A percentile compares a stretch with the other conserved stretches of the same genome.
Conservation (phyloP, 805 yeast species). For the Grigorovia transvaalensis region DNA sequence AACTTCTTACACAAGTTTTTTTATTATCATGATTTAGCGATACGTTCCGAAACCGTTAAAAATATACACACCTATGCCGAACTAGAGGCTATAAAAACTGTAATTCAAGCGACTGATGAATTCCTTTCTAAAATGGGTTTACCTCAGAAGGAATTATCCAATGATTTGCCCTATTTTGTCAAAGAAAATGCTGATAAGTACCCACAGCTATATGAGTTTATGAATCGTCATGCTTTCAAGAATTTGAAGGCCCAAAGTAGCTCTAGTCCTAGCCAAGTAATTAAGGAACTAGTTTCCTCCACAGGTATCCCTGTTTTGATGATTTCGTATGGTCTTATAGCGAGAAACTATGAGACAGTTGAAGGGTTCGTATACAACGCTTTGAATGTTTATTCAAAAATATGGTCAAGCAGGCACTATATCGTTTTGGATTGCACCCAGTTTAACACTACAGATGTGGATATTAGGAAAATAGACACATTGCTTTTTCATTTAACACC, state of each 20-base stretch:
- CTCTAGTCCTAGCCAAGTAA: constrained; percentile 25
- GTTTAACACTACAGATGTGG: constrained; percentile 24
- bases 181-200: constrained; percentile 40
- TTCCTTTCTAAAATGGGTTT: constrained; percentile 42
- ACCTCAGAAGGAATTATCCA: constrained; percentile 43
- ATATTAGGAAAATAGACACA: constrained; percentile 10
- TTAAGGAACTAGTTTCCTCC: constrained; percentile 51
- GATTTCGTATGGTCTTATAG: constrained; percentile 34
- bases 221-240: constrained; percentile 52
- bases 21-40: constrained; percentile 36
- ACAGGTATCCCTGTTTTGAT: constrained; percentile 66
- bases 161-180: constrained; percentile 43
- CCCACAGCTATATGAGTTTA: constrained; percentile 53
- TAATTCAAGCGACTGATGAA: constrained; percentile 34
- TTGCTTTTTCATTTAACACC: constrained; percentile 40
- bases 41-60: constrained; percentile 18
- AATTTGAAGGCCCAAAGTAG: constrained; percentile 37
- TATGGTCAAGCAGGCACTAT: constrained; percentile 58
- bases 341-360: constrained; percentile 26
- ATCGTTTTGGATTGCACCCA: constrained; percentile 60
- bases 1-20: constrained; percentile 39
- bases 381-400: constrained; percentile 54
- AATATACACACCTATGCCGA: constrained; percentile 12
- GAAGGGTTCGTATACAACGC: constrained; percentile 46
- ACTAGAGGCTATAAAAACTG: constrained; percentile 9